Evolutionary conservation across 2,329 filamentous ascomycete species (phyloP), one percentile per base, ranked within the genome.

Genomic region (Cladosporium oxysporum): DNA sequence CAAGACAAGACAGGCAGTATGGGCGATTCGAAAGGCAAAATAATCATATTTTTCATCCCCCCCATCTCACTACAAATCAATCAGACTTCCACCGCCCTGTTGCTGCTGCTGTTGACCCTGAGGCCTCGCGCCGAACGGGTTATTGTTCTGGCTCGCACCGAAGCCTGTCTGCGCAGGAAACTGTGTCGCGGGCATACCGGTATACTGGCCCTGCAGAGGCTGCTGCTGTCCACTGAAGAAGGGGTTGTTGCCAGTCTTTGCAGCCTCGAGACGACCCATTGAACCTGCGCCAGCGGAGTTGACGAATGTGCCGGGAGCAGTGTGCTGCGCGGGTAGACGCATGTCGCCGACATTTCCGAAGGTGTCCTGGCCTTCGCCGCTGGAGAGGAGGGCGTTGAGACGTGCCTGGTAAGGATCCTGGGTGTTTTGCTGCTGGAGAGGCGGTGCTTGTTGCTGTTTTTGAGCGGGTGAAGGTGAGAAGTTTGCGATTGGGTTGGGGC

Each of bases 321-420:
- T 99, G 78, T 99, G 95, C 77, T 99, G 95, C 2, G 95, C 89
- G 1, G 95, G 95, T 69, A 99, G 96, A 78, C 95, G 93, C 57
- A 97, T 84, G 70, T 98, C 92, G 71, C 95, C 95, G n/a, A 92
- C 92, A 77, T 99, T 99, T 70, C 95, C 95, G 77, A 96, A 99
- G 0, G 95, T 99, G 76, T 99, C 95, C 83, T 96, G 91, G 28
- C 95, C 95, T 66, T 99, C 95, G 70, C 95, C 93, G 28, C 86
- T 88, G 3, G 93, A 87, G 53, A 99, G 87, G 37, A 99, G 87
- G 1, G 91, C 87, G 76, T 98, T 98, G 71, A 99, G 90, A 74
- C 87, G 90, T 26, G 90, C 88, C 66, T 86, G 81, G 69, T 89
- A 86, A 14, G 87, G 85, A 70, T 90, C 85, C 72, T 79, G 69